These are phyloP conservation scores for Colletotrichum melonis DNA, from an alignment of 2,329 filamentous ascomycete genomes.

Conservation along the genomic window DNA sequence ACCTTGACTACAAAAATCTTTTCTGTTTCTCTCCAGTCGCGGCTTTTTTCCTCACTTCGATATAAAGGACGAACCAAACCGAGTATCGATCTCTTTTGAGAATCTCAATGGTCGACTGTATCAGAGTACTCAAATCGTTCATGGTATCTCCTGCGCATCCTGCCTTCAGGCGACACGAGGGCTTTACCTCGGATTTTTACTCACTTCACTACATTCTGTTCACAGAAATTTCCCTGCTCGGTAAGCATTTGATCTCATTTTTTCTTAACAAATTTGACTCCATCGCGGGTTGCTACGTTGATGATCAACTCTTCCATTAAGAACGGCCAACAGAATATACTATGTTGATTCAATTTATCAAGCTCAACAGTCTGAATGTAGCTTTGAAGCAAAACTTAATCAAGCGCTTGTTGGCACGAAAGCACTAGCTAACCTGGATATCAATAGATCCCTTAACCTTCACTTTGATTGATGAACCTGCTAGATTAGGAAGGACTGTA, in stretches of 20 bases:
- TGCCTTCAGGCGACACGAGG: neutral
- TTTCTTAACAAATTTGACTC: neutral
- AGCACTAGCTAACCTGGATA: neutral
- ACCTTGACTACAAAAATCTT: slow-evolving; percentile 9
- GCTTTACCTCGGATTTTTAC: neutral
- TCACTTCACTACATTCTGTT: neutral
- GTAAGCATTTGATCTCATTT: neutral
- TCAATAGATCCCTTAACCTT: neutral
- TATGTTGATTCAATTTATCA: slow-evolving; percentile 36
- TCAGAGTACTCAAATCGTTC: too few species aligned
- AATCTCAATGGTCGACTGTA: neutral
- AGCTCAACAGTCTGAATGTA: slow-evolving; percentile 38
- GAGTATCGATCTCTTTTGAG: neutral
- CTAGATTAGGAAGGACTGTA: neutral
- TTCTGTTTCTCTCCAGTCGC: neutral
- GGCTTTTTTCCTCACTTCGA: neutral
- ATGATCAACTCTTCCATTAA: slow-evolving; percentile 37
- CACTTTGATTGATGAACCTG: neutral
- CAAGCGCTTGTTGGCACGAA: neutral
- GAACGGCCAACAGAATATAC: slow-evolving; percentile 37
- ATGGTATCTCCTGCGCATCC: neutral
- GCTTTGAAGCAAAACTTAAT: neutral
- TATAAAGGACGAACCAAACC: neutral
- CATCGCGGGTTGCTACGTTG: slow-evolving; percentile 18
- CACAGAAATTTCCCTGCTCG: neutral